A percentile compares a stretch with the other conserved stretches of the same genome.
Evolutionary conservation across 768 basidiomycete species (phyloP).

Genomic region (Pholiota conissans): DNA sequence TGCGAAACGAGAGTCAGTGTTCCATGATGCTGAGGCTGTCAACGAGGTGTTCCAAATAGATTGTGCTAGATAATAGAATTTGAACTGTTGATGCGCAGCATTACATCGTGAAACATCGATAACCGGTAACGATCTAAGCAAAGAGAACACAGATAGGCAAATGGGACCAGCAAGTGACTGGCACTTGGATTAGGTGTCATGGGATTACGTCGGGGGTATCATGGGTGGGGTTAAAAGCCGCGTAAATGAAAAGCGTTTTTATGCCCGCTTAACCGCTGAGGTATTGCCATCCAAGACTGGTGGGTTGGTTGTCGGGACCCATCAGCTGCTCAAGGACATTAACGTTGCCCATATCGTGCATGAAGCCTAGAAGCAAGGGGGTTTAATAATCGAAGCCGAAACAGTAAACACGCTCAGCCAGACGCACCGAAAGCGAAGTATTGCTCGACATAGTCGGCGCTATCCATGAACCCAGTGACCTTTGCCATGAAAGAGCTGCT

Average conservation of each 20-base stretch:
- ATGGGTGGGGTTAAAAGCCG: constrained; percentile 11
- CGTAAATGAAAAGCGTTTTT: constrained; percentile 1
- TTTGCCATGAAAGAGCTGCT: constrained; percentile 49
- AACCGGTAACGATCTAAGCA: constrained; percentile 23
- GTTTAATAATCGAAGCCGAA: not conserved
- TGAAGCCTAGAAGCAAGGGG: constrained; percentile 40
- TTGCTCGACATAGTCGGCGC: constrained; percentile 34
- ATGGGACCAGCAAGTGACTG: constrained; percentile 17
- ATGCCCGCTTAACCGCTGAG: constrained; percentile 33
- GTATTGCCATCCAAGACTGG: constrained; percentile 50
- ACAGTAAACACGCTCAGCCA: not conserved
- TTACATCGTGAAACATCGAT: constrained; percentile 19
- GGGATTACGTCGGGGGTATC: constrained; percentile 26
- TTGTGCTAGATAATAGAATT: not conserved
- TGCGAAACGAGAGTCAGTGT: not conserved
- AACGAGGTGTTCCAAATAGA: not conserved
- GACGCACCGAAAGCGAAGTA: constrained; percentile 65
- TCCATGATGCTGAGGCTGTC: not conserved
- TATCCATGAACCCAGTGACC: constrained; percentile 47
- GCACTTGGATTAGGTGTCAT: constrained; percentile 18
- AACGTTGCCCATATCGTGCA: constrained; percentile 58
- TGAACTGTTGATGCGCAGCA: constrained; percentile 21
- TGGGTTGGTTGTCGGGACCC: constrained; percentile 43
- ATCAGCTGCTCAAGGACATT: constrained; percentile 56
- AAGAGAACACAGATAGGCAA: constrained; percentile 12